Evolutionary conservation across 2,329 filamentous ascomycete species (phyloP), one percentile per base, ranked within the genome.

Genomic region (Pseudomassariella vexata): DNA sequence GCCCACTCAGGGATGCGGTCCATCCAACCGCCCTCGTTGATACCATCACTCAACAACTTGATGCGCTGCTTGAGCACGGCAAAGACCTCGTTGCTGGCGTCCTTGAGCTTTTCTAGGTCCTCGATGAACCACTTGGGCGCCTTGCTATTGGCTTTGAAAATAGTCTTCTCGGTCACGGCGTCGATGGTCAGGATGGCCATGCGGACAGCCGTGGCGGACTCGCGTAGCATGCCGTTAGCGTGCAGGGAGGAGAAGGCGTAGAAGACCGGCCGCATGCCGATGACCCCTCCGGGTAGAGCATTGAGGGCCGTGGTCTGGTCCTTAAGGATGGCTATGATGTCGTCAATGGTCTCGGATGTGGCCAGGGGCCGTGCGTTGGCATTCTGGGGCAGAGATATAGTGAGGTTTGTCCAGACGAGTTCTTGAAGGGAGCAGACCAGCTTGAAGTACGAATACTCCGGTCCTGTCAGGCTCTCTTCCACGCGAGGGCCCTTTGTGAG

Each of bases 1-100:
- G 48, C 50, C 56, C 55, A 57, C 9, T 46, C 50, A 22, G 50
- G 39, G 9, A 66, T 28, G 15, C 50, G 46, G 28, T 63, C 62
- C 36, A 60, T 41, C 60, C 59, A 64, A 8, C 57, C 59, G 2
- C 49, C 45, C 17, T 50, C 42, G 9, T 44, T 50, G 5, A 65
- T 36, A 11, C 30, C 40, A 18, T 50, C 48, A 34, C 50, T 55
- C 12, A 58, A 30, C 17, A 33, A 30, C 38, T 53, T 53, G n/a
- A 66, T 36, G 12, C 49, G 51, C 1, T 34, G 39, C 39, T 55
- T 59, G 5, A 58, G 46, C 23, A 46, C 37, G 1, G 33, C 48
- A 15, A 57, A 44, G 10, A 47, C 46, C 24, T 41, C 42, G 0
- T 22, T 21, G 0, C 50, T 50, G 0, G 52, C 36, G 2, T 42